phyloP scores from a whole-genome alignment of 176 grass and related monocot species.

The Triticum timopheevii region DNA sequence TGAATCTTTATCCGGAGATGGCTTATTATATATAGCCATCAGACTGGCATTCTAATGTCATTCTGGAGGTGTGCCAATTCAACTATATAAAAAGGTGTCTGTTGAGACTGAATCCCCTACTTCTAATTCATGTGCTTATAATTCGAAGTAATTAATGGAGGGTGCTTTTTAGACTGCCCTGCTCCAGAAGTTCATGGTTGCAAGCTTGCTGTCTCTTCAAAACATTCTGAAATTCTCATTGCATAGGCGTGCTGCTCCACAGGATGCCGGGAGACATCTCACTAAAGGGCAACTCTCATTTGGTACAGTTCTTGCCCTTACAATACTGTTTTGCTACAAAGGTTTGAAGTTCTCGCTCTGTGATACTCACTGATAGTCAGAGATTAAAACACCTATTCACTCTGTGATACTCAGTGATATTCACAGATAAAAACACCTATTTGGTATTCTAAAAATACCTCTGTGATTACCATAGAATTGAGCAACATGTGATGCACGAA shows the following conservation, averaged over 20 bases:
- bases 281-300: background rate
- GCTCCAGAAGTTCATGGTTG: background rate
- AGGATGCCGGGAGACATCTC: background rate
- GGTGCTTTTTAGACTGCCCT: background rate
- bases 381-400: too few relatives aligned
- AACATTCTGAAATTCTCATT: background rate
- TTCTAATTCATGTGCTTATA: background rate
- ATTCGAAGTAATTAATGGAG: background rate
- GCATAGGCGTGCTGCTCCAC: background rate
- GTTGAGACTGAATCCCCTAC: too few relatives aligned
- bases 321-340: background rate
- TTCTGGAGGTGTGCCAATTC: too few relatives aligned
- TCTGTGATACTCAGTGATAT: too few relatives aligned
- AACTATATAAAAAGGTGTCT: too few relatives aligned
- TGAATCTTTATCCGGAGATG: too few relatives aligned
- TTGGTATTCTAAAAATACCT: background rate
- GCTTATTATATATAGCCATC: too few relatives aligned
- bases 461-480: background rate
- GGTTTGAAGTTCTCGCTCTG: background rate
- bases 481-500: background rate
- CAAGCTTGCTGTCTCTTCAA: background rate
- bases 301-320: background rate
- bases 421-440: too few relatives aligned
- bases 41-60: too few relatives aligned
- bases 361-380: too few relatives aligned